Evolutionary conservation across 1,284 basidiomycete species (phyloP), one percentile per base, ranked within the genome.

Genomic region (Termitomyces sp.): DNA sequence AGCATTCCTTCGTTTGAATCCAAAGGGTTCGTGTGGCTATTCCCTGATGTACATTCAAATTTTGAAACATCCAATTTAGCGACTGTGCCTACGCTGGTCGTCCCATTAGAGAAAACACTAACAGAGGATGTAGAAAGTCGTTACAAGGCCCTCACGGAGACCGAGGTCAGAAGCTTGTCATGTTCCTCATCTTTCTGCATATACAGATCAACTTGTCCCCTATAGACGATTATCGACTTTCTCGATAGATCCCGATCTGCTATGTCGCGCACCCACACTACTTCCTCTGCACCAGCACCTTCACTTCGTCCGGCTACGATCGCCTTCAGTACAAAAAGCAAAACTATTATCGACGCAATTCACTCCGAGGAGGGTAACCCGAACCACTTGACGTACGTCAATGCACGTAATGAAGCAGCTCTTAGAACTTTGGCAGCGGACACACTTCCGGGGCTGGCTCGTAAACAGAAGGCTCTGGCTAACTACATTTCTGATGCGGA

Each of bases 21-120:
- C 83, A 37, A 84, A 88, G 65, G 90, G 88, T 81, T 61, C 21
- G 54, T 44, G 11, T n/a, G 5, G 26, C 31, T 19, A 1, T 34
- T 21, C 34, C 18, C 18, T 26, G 14, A 3, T 49, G n/a, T 26
- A 16, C 6, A 34, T 21, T 50, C 5, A 24, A 11, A 21, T 14
- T 26, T 33, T 52, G 13, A 53, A 30, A 16, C 24, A 21, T 31
- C 5, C 33, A 45, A 39, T 33, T 30, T 57, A 88, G 90, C 83
- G 11, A 91, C 87, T n/a, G 79, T 94, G 0, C 92, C 92, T 5
- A 88, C 88, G 0, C 72, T 96, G 40, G 84, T 93, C 19, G 91
- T 93, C 3, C 92, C 92, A 0, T 72, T 90, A 16, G 73, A 83
- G 60, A 85, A 85, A 62, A 90, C 88, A 13, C 77, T 89, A 7